Percentiles rank a stretch among this genome's conserved stretches.
Evolutionary conservation across 2,329 filamentous ascomycete genomes (phyloP).

Genomic region (Exserohilum rostratum): DNA sequence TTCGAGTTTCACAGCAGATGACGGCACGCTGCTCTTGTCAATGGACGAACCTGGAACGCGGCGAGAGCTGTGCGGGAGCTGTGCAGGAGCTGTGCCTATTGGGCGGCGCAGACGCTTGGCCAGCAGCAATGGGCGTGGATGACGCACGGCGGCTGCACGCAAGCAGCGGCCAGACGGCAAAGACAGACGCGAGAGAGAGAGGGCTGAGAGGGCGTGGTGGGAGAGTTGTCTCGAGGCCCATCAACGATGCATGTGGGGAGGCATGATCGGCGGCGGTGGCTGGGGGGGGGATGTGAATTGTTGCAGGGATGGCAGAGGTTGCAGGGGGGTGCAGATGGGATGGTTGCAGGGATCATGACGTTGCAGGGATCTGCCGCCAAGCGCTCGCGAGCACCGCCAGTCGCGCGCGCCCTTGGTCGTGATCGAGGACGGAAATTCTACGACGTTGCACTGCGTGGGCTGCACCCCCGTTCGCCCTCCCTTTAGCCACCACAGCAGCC

Average conservation of each 20-base stretch:
- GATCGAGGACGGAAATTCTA: conserved; percentile 38
- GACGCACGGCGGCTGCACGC: conserved; percentile 13
- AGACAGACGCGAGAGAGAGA: conserved; percentile 12
- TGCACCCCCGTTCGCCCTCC: conserved; percentile 26
- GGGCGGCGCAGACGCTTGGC: conserved; percentile 1
- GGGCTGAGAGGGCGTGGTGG: too few species aligned
- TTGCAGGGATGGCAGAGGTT: conserved; percentile 20
- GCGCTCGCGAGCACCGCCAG: conserved; percentile 20
- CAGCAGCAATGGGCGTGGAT: not conserved
- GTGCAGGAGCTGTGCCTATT: conserved; percentile 3
- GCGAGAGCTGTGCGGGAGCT: conserved; percentile 3
- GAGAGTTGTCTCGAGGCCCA: conserved; percentile 22
- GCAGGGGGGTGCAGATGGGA: not conserved
- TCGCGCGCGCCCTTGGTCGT: conserved; percentile 24
- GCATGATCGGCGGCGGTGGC: conserved; percentile 41
- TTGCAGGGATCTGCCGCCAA: too few species aligned
- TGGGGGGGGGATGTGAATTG: conserved; percentile 37
- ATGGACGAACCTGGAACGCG: conserved; percentile 4
- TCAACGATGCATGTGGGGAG: conserved; percentile 29
- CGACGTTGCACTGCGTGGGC: conserved; percentile 40
- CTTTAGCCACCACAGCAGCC: conserved; percentile 33
- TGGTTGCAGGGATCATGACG: too few species aligned
- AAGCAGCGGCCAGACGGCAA: conserved; percentile 16
- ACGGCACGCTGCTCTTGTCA: conserved; percentile 12
- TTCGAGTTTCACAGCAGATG: conserved; percentile 36